Evolutionary conservation across 2,329 filamentous ascomycete genomes (phyloP), one percentile per base, ranked within the genome.

Genomic region (Fonsecaea nubica): DNA sequence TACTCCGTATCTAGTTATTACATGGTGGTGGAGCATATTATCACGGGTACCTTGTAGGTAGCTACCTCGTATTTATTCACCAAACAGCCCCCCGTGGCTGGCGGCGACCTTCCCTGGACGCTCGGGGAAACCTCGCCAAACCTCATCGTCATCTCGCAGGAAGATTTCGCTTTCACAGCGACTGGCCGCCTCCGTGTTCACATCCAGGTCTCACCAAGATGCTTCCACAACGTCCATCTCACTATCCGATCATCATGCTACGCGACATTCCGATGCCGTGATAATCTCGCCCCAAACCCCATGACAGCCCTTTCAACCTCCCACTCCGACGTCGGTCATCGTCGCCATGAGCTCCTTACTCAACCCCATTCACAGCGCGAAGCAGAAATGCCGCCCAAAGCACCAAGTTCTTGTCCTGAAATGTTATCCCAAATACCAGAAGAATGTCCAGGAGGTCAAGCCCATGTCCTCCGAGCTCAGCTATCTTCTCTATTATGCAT

Each of bases 401-500:
- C 95, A 99, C 82, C 94, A 98, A 85, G 92, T 97, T 73, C 84
- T 98, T 68, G 90, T 97, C 72, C 87, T 97, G 72, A 97, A 97
- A 82, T 98, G 94, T 84, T 99, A 97, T 79, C 95, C 95, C 48
- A 90, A 91, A 73, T 93, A 92, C 71, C 92, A 92, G 71, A 98
- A 97, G 81, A 92, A 92, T 59, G 90, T 92, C 69, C 90, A 93
- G 77, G 92, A 97, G 75, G 92, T 97, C 76, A 96, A 94, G 81
- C 93, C 95, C 53, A 98, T 98, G 80, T 92, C 92, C 72, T 96
- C 92, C 81, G 95, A 99, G 83, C 87, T 99, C 70, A 96, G 92
- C 80, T 98, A 98, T 78, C 87, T 99, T 71, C 88, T 98, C 62
- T 98, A 96, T 85, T 98, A 99, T 83, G 93, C 92, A 68, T 96